These are phyloP conservation scores for Nothomitra cinnamomea DNA, from an alignment of 2,329 filamentous ascomycete species.

Conservation along the genomic window DNA sequence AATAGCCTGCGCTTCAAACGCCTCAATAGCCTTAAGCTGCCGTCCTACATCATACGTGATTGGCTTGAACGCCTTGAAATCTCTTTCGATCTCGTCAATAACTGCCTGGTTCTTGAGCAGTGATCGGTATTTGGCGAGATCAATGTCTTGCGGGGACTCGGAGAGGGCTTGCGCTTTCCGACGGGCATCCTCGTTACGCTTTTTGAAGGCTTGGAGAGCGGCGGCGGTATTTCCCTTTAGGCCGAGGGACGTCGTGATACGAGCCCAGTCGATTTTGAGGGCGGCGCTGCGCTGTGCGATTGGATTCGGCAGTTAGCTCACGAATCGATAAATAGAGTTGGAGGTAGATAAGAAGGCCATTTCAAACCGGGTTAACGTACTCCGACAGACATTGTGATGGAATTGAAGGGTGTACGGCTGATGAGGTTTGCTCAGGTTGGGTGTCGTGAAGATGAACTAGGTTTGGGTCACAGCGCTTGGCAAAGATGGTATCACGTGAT, in stretches of 20 bases:
- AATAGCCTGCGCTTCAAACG: constrained; percentile 90
- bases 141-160: constrained; percentile 70
- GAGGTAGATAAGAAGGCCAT: not conserved
- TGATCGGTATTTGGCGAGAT: constrained; percentile 86
- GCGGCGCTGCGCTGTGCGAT: constrained; percentile 74
- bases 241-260: constrained; percentile 83
- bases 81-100: constrained; percentile 92
- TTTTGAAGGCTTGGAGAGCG: constrained; percentile 93
- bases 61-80: constrained; percentile 83
- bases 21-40: constrained; percentile 96
- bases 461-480: not conserved
- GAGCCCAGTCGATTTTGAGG: constrained; percentile 98
- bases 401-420: not conserved
- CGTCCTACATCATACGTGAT: constrained; percentile 79
- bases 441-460: not conserved
- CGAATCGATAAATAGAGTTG: not conserved
- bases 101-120: constrained; percentile 91
- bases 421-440: not conserved
- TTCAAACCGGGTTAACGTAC: constrained; percentile 33
- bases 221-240: constrained; percentile 87
- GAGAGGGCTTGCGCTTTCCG: constrained; percentile 75
- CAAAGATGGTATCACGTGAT: not conserved
- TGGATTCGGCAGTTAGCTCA: not conserved
- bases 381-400: constrained; percentile 44
- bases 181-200: constrained; percentile 97